phyloP scores from a whole-genome alignment of 169 alveolate species.

The Plasmodium inui region DNA sequence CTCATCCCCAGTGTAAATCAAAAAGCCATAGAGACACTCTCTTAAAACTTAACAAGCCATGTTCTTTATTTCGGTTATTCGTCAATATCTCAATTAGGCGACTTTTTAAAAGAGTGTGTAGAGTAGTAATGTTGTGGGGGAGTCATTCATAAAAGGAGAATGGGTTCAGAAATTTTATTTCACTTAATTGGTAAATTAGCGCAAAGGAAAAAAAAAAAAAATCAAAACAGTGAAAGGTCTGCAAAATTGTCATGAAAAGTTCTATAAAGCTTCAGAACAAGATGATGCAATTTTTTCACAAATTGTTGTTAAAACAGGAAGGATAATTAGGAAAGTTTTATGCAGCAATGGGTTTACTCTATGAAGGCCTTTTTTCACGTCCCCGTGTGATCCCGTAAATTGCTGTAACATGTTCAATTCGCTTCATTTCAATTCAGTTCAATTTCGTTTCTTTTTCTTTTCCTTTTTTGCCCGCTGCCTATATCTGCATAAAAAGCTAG shows the following conservation, averaged over 20 bases:
- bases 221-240: background rate
- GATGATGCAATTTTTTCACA: background rate
- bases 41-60: background rate
- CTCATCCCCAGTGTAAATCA: background rate
- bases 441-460: no score
- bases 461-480: background rate
- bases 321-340: background rate
- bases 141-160: background rate
- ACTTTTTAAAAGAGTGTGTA: background rate
- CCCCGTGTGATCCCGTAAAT: background rate
- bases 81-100: background rate
- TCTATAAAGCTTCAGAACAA: background rate
- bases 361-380: background rate
- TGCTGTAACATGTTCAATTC: background rate
- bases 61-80: background rate
- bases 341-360: background rate
- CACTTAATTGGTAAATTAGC: background rate
- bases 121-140: background rate
- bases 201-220: background rate
- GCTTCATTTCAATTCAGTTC: background rate
- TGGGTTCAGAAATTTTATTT: background rate
- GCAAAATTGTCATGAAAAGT: conserved; percentile 3
- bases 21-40: background rate
- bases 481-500: background rate
- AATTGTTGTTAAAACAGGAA: background rate